Percentiles rank a stretch among this genome's conserved stretches.
Evolutionary conservation across 495 filamentous ascomycete genomes (phyloP).

Genomic region (Aspergillus olivimuriae): DNA sequence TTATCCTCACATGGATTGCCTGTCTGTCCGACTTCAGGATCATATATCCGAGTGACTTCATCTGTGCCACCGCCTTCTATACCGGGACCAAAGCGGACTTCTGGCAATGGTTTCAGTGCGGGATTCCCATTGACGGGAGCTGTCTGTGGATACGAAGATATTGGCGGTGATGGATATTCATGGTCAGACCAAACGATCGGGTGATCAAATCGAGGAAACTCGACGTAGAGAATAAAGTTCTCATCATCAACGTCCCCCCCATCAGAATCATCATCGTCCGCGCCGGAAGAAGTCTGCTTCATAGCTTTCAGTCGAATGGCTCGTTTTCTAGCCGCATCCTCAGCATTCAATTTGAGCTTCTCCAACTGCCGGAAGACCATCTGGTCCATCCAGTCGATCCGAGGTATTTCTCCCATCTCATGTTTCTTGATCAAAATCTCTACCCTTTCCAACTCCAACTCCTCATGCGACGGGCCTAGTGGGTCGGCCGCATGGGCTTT

Average conservation of each 20-base stretch:
- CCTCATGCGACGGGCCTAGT: conserved; percentile 49
- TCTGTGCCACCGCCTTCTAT: conserved; percentile 57
- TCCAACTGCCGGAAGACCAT: conserved; percentile 84
- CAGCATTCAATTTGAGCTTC: conserved; percentile 58
- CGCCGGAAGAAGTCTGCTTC: conserved; percentile 19
- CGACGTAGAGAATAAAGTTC: conserved; percentile 73
- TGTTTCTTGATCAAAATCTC: conserved; percentile 93
- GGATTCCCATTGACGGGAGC: conserved; percentile 58
- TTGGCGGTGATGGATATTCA: conserved; percentile 78
- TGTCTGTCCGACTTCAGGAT: conserved; percentile 79
- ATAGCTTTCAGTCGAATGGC: conserved; percentile 23
- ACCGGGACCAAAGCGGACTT: conserved; percentile 76
- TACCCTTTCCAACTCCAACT: conserved; percentile 72
- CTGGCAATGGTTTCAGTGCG: conserved; percentile 67
- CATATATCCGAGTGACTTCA: conserved; percentile 75
- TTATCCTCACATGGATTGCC: conserved; percentile 96
- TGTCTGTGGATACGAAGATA: conserved; percentile 62
- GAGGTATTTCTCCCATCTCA: conserved; percentile 90
- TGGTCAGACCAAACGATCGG: conserved; percentile 92
- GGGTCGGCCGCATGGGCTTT: conserved; percentile 38
- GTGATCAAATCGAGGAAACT: conserved; percentile 92
- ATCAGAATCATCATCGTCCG: conserved; percentile 29
- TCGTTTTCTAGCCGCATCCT: conserved; percentile 35
- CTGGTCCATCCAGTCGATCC: conserved; percentile 91
- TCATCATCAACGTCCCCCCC: conserved; percentile 44